Base-by-base conservation (phyloP, 108 stramenopile species). In the Mediolabrus comicus region DNA sequence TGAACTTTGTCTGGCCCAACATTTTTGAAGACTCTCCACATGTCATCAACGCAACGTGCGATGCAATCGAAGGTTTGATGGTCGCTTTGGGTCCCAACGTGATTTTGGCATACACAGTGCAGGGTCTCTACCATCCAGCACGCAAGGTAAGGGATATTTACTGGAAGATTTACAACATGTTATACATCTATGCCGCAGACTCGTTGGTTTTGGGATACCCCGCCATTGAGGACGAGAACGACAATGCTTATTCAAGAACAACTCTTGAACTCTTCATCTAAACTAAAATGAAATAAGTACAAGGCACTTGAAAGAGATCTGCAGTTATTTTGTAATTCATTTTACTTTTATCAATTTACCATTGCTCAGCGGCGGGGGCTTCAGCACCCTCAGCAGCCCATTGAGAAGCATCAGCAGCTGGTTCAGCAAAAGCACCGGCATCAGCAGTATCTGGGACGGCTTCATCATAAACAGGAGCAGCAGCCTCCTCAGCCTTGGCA, bases 1-100 rank as follows among this genome's bases (percentile, higher is more conserved):
- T 99, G 3, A 99, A 99, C 79, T 96, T 86, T 76, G 97, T 98
- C 28, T 98, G 97, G 98, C 99, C 99, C 6, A 99, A 99, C 79
- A 96, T 98, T 49, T 98, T 99, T 72, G 98, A 99, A 67, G 92
- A 93, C 70, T 85, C 90, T 65, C 96, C 98, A 3, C 99, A 99
- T 80, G 95, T 98, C 11, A 97, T 98, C 54, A 92, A 96, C 77
- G 97, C 97, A 26, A 92, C 95, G n/a, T 94, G 98, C 61, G 98
- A 99, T 75, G 99, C 99, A 8, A 86, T 99, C 43, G 97, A 97
- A 77, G 99, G 97, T 35, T 72, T 98, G 54, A 91, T 97, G 79
- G 98, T 99, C 13, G 85, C 97, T 4, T 75, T 99, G 4, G 99
- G 99, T 25, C 91, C 94, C 8, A 88, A 86, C 63, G 56, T 92